Evolutionary conservation across 805 yeast genomes (phyloP).

Genomic region (Yarrowia sp.): DNA sequence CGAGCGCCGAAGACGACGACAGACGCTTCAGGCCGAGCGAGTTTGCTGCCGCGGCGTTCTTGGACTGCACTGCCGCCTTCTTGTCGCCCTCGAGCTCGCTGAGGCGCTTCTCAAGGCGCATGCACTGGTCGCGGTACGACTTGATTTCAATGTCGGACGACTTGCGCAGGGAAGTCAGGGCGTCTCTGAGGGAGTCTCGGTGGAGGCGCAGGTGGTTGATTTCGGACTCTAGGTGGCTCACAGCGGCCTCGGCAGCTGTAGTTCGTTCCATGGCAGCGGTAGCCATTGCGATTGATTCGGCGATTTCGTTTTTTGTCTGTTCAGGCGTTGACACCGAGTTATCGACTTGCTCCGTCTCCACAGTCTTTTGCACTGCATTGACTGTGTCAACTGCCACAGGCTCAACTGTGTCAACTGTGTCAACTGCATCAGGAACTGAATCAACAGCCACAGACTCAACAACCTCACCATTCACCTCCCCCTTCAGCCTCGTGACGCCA

Average conservation of each 20-base stretch:
- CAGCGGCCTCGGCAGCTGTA: neutral
- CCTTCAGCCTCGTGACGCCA: neutral
- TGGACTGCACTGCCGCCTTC: neutral
- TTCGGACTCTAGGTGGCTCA: neutral
- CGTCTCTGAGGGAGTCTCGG: slow-evolving; percentile 24
- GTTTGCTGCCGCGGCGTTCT: neutral
- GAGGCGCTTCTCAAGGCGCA: slow-evolving; percentile 11
- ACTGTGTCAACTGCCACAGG: too few relatives aligned
- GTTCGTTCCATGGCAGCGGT: neutral
- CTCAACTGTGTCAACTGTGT: too few relatives aligned
- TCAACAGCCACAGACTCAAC: too few relatives aligned
- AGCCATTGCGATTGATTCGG: neutral
- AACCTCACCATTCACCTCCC: neutral
- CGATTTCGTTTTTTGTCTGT: neutral
- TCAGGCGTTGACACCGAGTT: too few relatives aligned
- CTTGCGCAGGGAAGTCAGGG: slow-evolving; percentile 15
- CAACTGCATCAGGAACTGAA: too few relatives aligned
- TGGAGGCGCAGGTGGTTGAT: slow-evolving; percentile 5
- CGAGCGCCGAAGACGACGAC: neutral
- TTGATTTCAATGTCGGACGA: slow-evolving; percentile 22
- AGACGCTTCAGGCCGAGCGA: slow-evolving; percentile 5
- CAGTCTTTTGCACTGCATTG: too few relatives aligned
- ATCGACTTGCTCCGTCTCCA: too few relatives aligned
- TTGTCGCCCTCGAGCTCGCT: neutral
- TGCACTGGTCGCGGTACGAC: slow-evolving; percentile 17